phyloP scores from a whole-genome alignment of 2,329 filamentous ascomycete genomes.

The Alternaria ventricosa region DNA sequence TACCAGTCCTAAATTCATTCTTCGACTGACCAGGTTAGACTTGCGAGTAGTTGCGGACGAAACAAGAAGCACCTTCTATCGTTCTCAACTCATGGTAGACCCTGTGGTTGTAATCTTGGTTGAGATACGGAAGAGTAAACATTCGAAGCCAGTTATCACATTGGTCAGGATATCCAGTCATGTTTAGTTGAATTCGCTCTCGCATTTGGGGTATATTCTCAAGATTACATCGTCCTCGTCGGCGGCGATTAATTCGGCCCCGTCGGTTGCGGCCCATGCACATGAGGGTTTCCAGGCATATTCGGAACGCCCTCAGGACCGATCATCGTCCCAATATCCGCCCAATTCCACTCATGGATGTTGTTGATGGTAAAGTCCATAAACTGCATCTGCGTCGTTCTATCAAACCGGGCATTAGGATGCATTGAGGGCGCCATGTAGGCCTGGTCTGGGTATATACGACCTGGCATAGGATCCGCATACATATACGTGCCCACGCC shows the following conservation, averaged over 20 bases:
- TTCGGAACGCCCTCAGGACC: conserved; percentile 25
- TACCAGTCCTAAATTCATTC: not conserved
- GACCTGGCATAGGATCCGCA: conserved; percentile 29
- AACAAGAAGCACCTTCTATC: not conserved
- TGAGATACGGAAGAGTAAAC: not conserved
- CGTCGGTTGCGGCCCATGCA: conserved; percentile 9
- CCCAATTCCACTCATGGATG: conserved; percentile 47
- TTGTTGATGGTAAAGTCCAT: conserved; percentile 48
- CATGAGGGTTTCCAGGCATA: conserved; percentile 9
- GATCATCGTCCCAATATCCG: conserved; percentile 38
- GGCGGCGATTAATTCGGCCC: conserved; percentile 4
- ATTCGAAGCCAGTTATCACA: not conserved
- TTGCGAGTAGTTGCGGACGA: not conserved
- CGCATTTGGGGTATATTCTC: not conserved
- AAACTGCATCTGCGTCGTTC: conserved; percentile 41
- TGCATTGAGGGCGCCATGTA: conserved; percentile 19
- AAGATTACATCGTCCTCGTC: not conserved
- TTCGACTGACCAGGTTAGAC: not conserved
- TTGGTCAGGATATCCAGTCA: not conserved
- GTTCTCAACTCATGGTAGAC: not conserved
- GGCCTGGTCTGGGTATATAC: conserved; percentile 31
- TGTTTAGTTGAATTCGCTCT: not conserved
- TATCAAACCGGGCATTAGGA: conserved; percentile 31
- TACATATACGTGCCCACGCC: conserved; percentile 42
- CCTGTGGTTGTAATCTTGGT: not conserved